These are phyloP conservation scores for Nitzschia sp. DNA, from an alignment of 108 stramenopile species.

Conservation along the genomic window DNA sequence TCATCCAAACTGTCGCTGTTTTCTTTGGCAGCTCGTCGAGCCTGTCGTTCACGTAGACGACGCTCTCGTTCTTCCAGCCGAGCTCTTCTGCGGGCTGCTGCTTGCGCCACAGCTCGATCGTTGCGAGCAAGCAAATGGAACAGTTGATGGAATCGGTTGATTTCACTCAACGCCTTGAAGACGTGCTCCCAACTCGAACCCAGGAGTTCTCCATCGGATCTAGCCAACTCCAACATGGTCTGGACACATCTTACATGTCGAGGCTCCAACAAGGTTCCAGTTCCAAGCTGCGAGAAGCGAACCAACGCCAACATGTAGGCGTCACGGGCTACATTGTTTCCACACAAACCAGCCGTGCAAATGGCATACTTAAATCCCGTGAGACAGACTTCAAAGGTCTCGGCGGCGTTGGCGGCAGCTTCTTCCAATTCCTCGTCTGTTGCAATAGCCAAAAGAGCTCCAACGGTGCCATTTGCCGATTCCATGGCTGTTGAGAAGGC, in stretches of 20 bases:
- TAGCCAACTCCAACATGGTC: conserved; percentile 80
- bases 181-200: conserved; percentile 90
- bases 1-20: conserved; percentile 32
- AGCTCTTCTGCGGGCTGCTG: conserved; percentile 43
- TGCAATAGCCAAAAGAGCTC: conserved; percentile 69
- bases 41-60: conserved; percentile 21
- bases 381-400: conserved; percentile 77
- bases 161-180: conserved; percentile 86
- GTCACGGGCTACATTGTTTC: conserved; percentile 83
- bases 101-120: conserved; percentile 52
- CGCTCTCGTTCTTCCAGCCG: conserved; percentile 39
- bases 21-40: conserved; percentile 31
- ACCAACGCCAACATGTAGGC: conserved; percentile 87
- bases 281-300: conserved; percentile 89
- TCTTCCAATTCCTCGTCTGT: conserved; percentile 82
- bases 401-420: conserved; percentile 82
- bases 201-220: conserved; percentile 88
- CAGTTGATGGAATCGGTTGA: conserved; percentile 82
- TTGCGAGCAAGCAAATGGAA: conserved; percentile 81
- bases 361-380: conserved; percentile 87
- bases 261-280: conserved; percentile 75
- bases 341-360: conserved; percentile 81
- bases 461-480: conserved; percentile 77
- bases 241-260: conserved; percentile 89
- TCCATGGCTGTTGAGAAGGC: conserved; percentile 94